Evolutionary conservation across 768 basidiomycete genomes (phyloP).

Genomic region (Serendipita sp.): DNA sequence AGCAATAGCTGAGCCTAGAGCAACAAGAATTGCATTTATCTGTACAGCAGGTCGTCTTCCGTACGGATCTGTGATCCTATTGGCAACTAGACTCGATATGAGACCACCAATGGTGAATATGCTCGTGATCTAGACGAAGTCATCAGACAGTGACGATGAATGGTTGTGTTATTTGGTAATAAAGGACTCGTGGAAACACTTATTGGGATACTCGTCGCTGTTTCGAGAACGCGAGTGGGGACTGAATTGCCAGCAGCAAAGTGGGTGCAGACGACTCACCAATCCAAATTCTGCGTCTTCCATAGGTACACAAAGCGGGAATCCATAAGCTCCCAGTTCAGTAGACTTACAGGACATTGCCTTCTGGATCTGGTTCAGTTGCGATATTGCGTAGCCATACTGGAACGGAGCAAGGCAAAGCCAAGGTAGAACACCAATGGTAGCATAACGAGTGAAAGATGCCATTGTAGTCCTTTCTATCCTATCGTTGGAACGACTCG

Average conservation of each 20-base stretch:
- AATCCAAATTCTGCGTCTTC: constrained; percentile 59
- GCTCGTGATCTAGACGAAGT: constrained; percentile 18
- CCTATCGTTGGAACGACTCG: not conserved
- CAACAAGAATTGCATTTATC: constrained; percentile 38
- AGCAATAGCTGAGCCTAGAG: constrained; percentile 50
- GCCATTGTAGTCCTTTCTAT: not conserved
- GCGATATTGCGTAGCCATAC: constrained; percentile 90
- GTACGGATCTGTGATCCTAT: constrained; percentile 47
- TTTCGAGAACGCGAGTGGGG: too few relatives aligned
- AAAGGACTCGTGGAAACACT: too few relatives aligned
- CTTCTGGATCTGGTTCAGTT: constrained; percentile 74
- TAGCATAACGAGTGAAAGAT: constrained; percentile 5
- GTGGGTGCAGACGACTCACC: constrained; percentile 44
- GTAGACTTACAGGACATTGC: constrained; percentile 51
- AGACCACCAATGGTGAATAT: constrained; percentile 56
- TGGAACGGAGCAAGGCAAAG: constrained; percentile 17
- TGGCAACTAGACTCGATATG: constrained; percentile 53
- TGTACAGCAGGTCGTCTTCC: constrained; percentile 57
- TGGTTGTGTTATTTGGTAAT: too few relatives aligned
- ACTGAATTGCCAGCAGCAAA: constrained; percentile 40
- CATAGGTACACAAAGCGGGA: constrained; percentile 71
- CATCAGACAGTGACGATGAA: not conserved
- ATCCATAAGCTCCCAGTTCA: constrained; percentile 20
- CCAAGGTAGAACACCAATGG: constrained; percentile 3
- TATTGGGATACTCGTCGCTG: too few relatives aligned